Evolutionary conservation across 2,329 filamentous ascomycete genomes (phyloP).

Genomic region (Cladosporium sp.): DNA sequence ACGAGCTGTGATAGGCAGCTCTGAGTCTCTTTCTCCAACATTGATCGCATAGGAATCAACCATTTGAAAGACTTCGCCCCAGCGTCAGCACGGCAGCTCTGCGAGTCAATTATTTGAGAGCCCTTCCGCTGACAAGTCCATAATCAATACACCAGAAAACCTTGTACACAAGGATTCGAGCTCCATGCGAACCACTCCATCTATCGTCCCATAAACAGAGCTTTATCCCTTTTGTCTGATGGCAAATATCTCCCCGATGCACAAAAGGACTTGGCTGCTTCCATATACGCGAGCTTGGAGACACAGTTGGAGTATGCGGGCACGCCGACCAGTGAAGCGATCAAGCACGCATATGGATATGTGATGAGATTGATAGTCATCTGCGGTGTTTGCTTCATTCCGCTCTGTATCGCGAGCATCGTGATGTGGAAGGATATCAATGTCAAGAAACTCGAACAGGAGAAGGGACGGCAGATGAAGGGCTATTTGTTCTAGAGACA

Average conservation of each 20-base stretch:
- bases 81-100: too few relatives aligned
- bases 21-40: too few relatives aligned
- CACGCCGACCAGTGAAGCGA: constrained; percentile 42
- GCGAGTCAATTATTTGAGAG: too few relatives aligned
- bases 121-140: too few relatives aligned
- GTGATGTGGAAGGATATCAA: constrained; percentile 20
- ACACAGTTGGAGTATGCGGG: constrained; percentile 54
- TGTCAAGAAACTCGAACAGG: constrained; percentile 17
- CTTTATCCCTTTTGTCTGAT: too few relatives aligned
- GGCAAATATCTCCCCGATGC: constrained; percentile 11
- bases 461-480: constrained; percentile 13
- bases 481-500: constrained; percentile 4
- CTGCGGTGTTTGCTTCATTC: constrained; percentile 23
- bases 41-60: too few relatives aligned
- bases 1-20: too few relatives aligned
- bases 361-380: constrained; percentile 36
- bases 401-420: constrained; percentile 13
- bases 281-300: constrained; percentile 49
- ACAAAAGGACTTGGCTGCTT: constrained; percentile 11
- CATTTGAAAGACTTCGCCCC: too few relatives aligned
- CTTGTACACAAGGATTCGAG: too few relatives aligned
- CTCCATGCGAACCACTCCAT: too few relatives aligned
- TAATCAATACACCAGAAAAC: too few relatives aligned
- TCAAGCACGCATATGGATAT: constrained; percentile 33
- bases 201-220: too few relatives aligned